These are phyloP conservation scores for Candida arabinofermentans DNA, from an alignment of 805 yeast species.

Conservation along the genomic window DNA sequence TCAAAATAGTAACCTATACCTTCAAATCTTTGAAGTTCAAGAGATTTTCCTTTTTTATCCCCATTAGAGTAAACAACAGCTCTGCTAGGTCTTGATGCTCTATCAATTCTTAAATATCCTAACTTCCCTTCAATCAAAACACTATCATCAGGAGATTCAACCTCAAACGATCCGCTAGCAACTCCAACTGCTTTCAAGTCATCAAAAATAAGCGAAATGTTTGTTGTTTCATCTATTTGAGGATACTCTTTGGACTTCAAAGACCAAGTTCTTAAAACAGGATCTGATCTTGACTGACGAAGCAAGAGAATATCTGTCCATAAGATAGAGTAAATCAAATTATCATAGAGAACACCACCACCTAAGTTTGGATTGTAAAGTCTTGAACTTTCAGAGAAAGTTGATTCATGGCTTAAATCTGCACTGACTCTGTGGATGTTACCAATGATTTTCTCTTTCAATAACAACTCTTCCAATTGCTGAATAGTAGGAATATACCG, in stretches of 20 bases:
- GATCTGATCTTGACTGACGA: constrained; percentile 24
- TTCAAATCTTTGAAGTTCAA: constrained; percentile 30
- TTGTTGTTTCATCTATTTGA: constrained; percentile 38
- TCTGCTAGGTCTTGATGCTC: constrained; percentile 19
- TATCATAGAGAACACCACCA: constrained; percentile 56
- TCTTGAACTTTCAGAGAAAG: constrained; percentile 17
- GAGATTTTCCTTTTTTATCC: constrained; percentile 16
- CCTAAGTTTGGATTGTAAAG: constrained; percentile 42
- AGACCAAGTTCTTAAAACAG: constrained; percentile 26
- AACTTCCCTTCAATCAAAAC: constrained; percentile 20
- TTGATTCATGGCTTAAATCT: constrained; percentile 31
- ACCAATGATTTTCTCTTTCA: constrained; percentile 37
- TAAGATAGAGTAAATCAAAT: constrained; percentile 48
- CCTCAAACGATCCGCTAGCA: constrained; percentile 26
- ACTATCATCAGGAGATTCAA: constrained; percentile 4
- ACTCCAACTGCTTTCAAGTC: constrained; percentile 36
- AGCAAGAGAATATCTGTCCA: constrained; percentile 39
- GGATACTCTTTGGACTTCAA: constrained; percentile 31
- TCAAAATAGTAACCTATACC: constrained; percentile 48
- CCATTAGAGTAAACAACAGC: constrained; percentile 28
- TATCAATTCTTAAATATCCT: constrained; percentile 14
- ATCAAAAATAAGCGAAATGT: constrained; percentile 34
- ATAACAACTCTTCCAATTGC: constrained; percentile 31
- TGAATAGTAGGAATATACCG: constrained; percentile 44
- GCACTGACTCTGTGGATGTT: constrained; percentile 39